phyloP scores from a whole-genome alignment of 2,329 filamentous ascomycete species.

The Sclerotinia trifoliorum region DNA sequence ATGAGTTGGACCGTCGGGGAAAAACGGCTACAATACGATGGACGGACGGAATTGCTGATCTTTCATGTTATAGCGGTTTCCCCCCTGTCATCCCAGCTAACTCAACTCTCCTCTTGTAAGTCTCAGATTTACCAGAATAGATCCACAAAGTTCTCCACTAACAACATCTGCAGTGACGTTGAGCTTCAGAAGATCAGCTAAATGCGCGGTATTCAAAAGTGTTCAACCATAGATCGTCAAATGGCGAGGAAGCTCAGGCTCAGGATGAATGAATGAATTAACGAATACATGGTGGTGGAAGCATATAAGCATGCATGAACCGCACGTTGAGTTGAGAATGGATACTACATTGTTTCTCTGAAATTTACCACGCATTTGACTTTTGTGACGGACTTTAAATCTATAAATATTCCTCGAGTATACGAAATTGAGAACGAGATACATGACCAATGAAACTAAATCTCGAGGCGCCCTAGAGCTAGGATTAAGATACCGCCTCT shows the following conservation, averaged over 20 bases:
- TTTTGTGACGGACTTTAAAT: neutral
- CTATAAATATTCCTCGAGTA: neutral
- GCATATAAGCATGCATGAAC: conserved; percentile 7
- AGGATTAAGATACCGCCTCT: neutral
- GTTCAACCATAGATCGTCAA: conserved; percentile 26
- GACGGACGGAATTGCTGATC: conserved; percentile 25
- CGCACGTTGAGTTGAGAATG: conserved; percentile 12
- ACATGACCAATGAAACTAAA: neutral
- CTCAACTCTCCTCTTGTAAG: conserved; percentile 81
- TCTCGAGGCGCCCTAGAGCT: neutral
- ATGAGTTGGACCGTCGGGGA: neutral
- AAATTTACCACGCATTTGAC: neutral
- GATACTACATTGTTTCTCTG: neutral
- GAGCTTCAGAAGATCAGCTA: conserved; percentile 64
- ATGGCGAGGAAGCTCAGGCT: conserved; percentile 27
- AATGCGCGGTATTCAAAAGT: conserved; percentile 26
- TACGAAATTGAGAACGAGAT: neutral
- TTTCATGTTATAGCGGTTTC: conserved; percentile 61
- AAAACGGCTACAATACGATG: conserved; percentile 16
- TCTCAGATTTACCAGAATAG: conserved; percentile 33
- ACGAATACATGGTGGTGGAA: conserved; percentile 3
- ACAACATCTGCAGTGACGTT: conserved; percentile 55
- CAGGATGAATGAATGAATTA: conserved; percentile 14
- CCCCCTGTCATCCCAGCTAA: conserved; percentile 65
- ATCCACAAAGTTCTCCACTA: conserved; percentile 22